Evolutionary conservation across 345 rosid genomes (phyloP).

Genomic region (Clarkia xantiana): DNA sequence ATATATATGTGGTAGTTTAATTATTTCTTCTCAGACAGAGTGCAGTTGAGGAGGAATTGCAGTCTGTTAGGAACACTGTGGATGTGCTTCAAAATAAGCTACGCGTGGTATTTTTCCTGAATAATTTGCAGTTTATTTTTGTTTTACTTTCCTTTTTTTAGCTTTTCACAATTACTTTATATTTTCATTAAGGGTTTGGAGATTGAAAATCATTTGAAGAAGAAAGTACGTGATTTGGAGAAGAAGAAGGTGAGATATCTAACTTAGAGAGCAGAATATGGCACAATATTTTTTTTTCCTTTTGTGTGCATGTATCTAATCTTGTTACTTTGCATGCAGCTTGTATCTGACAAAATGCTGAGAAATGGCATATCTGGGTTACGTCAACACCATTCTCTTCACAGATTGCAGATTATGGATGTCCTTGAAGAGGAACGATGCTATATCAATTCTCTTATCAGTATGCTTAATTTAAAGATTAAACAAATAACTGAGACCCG

Average conservation of each 20-base stretch:
- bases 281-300: neutral
- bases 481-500: conserved; percentile 18
- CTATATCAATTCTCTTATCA: conserved; percentile 24
- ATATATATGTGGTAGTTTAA: conserved; percentile 25
- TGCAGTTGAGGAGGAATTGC: conserved; percentile 78
- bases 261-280: too few relatives aligned
- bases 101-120: conserved; percentile 44
- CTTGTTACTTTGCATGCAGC: conserved; percentile 32
- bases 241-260: conserved; percentile 75
- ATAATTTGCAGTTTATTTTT: conserved; percentile 1
- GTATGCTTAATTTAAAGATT: conserved; percentile 36
- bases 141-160: neutral
- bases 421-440: conserved; percentile 52
- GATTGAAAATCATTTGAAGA: conserved; percentile 89
- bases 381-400: conserved; percentile 44
- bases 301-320: conserved; percentile 6
- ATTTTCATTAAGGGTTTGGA: conserved; percentile 62
- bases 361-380: conserved; percentile 32
- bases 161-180: neutral
- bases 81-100: conserved; percentile 68
- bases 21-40: conserved; percentile 89
- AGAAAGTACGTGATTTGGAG: conserved; percentile 56
- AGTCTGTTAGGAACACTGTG: conserved; percentile 33
- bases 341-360: conserved; percentile 35
- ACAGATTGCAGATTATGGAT: conserved; percentile 34